Evolutionary conservation across 208 protist genomes (phyloP), one percentile per base, ranked within the genome.

Genomic region (Trypanosoma mega): DNA sequence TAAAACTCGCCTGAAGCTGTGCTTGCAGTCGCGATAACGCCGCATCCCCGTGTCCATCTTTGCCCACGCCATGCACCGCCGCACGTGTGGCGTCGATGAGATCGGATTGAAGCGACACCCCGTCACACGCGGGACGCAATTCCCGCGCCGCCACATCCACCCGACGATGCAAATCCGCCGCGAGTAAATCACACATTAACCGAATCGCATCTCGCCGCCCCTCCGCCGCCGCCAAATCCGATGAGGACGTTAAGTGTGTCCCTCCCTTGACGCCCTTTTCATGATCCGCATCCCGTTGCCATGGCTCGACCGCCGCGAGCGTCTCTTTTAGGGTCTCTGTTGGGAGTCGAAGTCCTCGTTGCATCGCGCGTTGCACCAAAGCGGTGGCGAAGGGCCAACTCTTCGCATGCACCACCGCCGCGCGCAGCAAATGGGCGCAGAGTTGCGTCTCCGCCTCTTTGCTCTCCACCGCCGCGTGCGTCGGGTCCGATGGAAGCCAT

Each of bases 361-460:
- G 33, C 18, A 50, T 30, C 1, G 56, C 51, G 39, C 49, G 51
- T 43, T 64, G 56, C 18, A 72, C 56, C 51, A 72, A 43, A 9
- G 21, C 39, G 0, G 45, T 43, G 4, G 50, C 49, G 7, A 50
- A 26, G 16, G 46, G 33, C 65, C 65, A 72, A 37, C 56, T 46
- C 29, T 57, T 57, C 43, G 43, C 52, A 39, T n/a, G 53, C 21
- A 3, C 23, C 23, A 57, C 26, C 9, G 56, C 54, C 39, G 57
- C 63, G 5, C 50, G 36, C 23, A 72, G 57, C n/a, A 72, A 14
- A 26, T 48, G 26, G 23, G 58, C 58, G 46, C 46, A 70, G n/a
- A 72, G 27, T 23, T 61, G 21, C 23, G 23, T 11, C 31, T 55
- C 51, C 26, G 63, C 57, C 14, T 60, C 48, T 14, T 50, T 24